These are phyloP conservation scores for Arthrobotrys conoides DNA, from an alignment of 2,329 filamentous ascomycete species.

Conservation along the genomic window DNA sequence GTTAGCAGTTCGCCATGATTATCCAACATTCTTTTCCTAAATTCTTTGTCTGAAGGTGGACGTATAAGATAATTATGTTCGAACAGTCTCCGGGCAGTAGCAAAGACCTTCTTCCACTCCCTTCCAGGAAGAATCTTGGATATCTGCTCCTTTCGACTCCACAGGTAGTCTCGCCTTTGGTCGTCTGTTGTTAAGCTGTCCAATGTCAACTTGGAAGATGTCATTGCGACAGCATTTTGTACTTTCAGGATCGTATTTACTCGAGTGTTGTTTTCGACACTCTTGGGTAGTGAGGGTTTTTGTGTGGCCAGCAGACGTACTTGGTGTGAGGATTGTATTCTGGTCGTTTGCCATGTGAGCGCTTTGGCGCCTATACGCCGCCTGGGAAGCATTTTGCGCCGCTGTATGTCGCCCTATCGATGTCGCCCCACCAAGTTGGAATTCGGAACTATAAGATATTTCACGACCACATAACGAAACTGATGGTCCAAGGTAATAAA, in stretches of 20 bases:
- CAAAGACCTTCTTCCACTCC: constrained; percentile 32
- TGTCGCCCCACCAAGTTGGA: not conserved
- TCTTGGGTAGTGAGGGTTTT: not conserved
- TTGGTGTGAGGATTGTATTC: constrained; percentile 1
- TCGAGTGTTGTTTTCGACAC: constrained; percentile 17
- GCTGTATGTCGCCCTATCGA: not conserved
- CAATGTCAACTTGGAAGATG: constrained; percentile 7
- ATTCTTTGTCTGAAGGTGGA: constrained; percentile 1
- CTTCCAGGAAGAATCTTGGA: constrained; percentile 4
- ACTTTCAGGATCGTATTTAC: constrained; percentile 20
- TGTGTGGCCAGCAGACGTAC: not conserved
- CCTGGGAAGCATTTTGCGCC: constrained; percentile 5
- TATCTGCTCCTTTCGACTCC: constrained; percentile 30
- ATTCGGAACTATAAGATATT: too few species aligned
- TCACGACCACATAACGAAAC: not conserved
- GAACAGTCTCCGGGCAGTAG: constrained; percentile 30
- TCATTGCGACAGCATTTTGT: constrained; percentile 24
- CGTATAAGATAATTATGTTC: constrained; percentile 31
- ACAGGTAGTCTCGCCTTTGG: constrained; percentile 30
- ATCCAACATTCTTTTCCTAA: constrained; percentile 21
- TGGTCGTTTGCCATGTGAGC: not conserved
- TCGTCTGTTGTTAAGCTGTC: constrained; percentile 21
- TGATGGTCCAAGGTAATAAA: not conserved
- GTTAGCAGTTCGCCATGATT: not conserved
- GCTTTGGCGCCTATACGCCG: constrained; percentile 1